These are phyloP conservation scores for Cutaneotrichosporon arboriforme DNA, from an alignment of 1,284 basidiomycete genomes.

Conservation along the genomic window DNA sequence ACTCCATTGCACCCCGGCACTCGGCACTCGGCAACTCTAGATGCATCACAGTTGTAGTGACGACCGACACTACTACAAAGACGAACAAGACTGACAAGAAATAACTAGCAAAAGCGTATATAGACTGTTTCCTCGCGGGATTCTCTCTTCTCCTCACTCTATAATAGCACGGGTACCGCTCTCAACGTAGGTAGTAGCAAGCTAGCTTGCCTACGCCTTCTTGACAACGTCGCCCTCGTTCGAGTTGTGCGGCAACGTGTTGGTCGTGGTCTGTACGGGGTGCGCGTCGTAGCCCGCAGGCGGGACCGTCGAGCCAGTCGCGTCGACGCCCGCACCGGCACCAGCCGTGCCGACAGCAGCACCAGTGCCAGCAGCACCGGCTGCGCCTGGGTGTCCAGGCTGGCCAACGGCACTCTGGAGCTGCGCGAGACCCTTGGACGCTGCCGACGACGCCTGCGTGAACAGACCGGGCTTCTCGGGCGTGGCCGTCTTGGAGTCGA, in stretches of 20 bases:
- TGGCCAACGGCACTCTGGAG: conserved; percentile 14
- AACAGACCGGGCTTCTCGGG: conserved; percentile 42
- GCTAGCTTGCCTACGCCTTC: neutral
- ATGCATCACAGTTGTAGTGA: too few species aligned
- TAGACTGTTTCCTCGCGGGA: too few species aligned
- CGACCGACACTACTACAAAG: too few species aligned
- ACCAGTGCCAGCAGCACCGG: neutral
- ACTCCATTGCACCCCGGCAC: too few species aligned
- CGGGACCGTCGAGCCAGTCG: too few species aligned
- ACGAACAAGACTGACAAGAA: too few species aligned
- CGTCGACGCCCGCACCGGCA: neutral
- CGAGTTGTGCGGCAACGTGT: conserved; percentile 32
- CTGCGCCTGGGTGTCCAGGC: conserved; percentile 6
- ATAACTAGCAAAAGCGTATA: too few species aligned
- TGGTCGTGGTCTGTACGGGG: conserved; percentile 39
- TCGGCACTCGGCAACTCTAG: too few species aligned
- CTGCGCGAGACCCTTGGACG: conserved; percentile 32
- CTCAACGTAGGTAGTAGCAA: too few species aligned
- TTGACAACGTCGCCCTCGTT: neutral
- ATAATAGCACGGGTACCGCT: too few species aligned
- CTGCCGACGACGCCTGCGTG: conserved; percentile 36
- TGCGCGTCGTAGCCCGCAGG: conserved; percentile 1
- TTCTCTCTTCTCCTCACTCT: too few species aligned
- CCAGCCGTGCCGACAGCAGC: neutral
- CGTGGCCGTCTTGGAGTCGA: conserved; percentile 42